Percentiles rank a stretch among this genome's conserved stretches.
Evolutionary conservation across 129 eudicot genomes (phyloP).

Genomic region (Pittosporum tobira): DNA sequence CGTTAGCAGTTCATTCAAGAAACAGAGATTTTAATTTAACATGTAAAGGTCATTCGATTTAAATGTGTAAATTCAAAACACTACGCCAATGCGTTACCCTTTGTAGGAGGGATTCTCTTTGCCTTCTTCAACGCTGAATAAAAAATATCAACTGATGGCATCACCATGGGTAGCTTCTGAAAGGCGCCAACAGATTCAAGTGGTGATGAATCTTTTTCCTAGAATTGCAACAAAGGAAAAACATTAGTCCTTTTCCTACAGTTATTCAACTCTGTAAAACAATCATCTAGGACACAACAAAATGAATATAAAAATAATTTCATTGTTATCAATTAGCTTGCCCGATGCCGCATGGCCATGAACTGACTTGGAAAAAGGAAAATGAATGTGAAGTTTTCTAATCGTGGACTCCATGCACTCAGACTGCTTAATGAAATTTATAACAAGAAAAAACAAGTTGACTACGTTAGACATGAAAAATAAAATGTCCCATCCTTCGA

Average conservation of each 20-base stretch:
- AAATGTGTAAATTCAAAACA: neutral
- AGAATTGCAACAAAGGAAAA: constrained; percentile 11
- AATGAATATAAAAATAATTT: neutral
- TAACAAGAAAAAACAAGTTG: too few species aligned
- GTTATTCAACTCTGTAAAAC: neutral
- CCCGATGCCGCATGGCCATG: too few species aligned
- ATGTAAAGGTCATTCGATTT: neutral
- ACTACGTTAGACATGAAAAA: too few species aligned
- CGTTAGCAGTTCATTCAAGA: constrained; percentile 21
- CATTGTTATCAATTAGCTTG: too few species aligned
- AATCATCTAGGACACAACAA: constrained; percentile 4
- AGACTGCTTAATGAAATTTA: too few species aligned
- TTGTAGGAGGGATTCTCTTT: constrained; percentile 73
- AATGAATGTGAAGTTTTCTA: too few species aligned
- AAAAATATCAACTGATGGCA: constrained; percentile 81
- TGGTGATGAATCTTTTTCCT: constrained; percentile 33
- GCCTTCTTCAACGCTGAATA: constrained; percentile 77
- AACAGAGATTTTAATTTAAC: neutral
- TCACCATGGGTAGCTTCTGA: constrained; percentile 95
- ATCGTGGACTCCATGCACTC: too few species aligned
- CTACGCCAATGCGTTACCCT: constrained; percentile 51
- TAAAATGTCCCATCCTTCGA: too few species aligned
- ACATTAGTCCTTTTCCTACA: neutral
- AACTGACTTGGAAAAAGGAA: too few species aligned
- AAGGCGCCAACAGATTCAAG: constrained; percentile 75